These are phyloP conservation scores for Stephania yunnanensis DNA, from an alignment of 164 flowering plant species.

Conservation along the genomic window DNA sequence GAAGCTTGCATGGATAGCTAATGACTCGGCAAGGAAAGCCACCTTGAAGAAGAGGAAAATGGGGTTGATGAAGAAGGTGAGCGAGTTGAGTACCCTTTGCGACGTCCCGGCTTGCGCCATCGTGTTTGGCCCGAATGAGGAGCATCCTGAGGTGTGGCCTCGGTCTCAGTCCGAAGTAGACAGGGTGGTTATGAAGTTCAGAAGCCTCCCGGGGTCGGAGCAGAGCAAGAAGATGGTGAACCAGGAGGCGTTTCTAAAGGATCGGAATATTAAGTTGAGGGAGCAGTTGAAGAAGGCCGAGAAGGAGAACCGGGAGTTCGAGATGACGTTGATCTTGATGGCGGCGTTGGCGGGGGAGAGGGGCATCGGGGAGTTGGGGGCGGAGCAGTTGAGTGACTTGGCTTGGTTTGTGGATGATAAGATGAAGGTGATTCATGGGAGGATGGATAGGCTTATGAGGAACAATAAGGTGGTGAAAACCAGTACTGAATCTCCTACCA, in stretches of 20 bases:
- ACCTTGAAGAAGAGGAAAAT: slow-evolving; percentile 63
- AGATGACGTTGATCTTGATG: slow-evolving; percentile 36
- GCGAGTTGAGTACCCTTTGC: slow-evolving; percentile 57
- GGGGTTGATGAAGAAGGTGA: slow-evolving; percentile 61
- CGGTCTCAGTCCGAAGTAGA: slow-evolving; percentile 25
- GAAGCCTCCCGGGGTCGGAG: slow-evolving; percentile 54
- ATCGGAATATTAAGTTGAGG: slow-evolving; percentile 34
- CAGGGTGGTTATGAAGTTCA: slow-evolving; percentile 36
- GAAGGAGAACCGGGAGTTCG: slow-evolving; percentile 47
- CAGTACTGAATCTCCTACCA: no score
- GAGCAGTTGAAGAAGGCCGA: slow-evolving; percentile 42
- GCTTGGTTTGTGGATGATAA: slow-evolving; percentile 39
- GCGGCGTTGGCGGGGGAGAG: slow-evolving; percentile 33
- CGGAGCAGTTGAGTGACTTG: slow-evolving; percentile 41
- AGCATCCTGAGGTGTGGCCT: slow-evolving; percentile 63
- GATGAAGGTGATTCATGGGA: slow-evolving; percentile 30
- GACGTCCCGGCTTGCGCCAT: slow-evolving; percentile 54
- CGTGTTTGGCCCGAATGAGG: slow-evolving; percentile 35
- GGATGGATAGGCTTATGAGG: slow-evolving; percentile 13
- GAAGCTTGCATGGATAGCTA: slow-evolving; percentile 48
- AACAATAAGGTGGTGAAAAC: no score
- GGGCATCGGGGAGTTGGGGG: slow-evolving; percentile 15
- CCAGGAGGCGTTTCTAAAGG: slow-evolving; percentile 51
- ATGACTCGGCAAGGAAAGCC: slow-evolving; percentile 51
- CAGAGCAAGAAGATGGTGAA: slow-evolving; percentile 71